phyloP scores from a whole-genome alignment of 2,329 filamentous ascomycete species.

The Fusarium humuli region DNA sequence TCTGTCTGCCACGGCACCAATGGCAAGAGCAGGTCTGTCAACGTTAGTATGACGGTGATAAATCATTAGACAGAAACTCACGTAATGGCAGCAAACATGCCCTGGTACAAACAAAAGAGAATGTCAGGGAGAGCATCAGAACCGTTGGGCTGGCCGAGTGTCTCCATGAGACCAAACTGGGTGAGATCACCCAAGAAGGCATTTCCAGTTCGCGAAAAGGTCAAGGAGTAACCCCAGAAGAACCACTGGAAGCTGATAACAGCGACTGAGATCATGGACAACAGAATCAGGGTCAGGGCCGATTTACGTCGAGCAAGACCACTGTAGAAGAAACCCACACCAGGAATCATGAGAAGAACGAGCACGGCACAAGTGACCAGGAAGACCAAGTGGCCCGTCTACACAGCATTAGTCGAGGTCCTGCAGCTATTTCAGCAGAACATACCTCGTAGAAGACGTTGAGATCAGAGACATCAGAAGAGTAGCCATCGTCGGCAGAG shows the following conservation, averaged over 20 bases:
- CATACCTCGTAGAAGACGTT: slow-evolving; percentile 87
- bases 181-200: slow-evolving; percentile 81
- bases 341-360: slow-evolving; percentile 92
- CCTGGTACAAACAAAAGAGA: slow-evolving; percentile 86
- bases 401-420: background rate
- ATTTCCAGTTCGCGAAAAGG: slow-evolving; percentile 84
- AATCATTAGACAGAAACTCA: slow-evolving; percentile 57
- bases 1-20: slow-evolving; percentile 70
- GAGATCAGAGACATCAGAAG: slow-evolving; percentile 70
- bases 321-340: slow-evolving; percentile 95
- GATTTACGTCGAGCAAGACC: slow-evolving; percentile 91
- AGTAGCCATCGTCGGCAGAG: slow-evolving; percentile 64
- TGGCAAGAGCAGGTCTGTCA: slow-evolving; percentile 66
- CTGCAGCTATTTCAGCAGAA: background rate
- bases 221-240: slow-evolving; percentile 91
- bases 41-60: slow-evolving; percentile 3
- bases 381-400: slow-evolving; percentile 87
- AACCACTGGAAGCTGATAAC: slow-evolving; percentile 93
- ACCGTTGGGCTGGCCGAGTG: slow-evolving; percentile 80
- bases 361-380: slow-evolving; percentile 80
- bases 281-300: slow-evolving; percentile 85
- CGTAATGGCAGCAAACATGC: slow-evolving; percentile 92
- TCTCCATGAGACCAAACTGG: slow-evolving; percentile 85
- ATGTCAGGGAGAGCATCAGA: slow-evolving; percentile 80
- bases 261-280: slow-evolving; percentile 83